Conservation (phyloP, 78 protist species). For the Chrysochromulina parva region DNA sequence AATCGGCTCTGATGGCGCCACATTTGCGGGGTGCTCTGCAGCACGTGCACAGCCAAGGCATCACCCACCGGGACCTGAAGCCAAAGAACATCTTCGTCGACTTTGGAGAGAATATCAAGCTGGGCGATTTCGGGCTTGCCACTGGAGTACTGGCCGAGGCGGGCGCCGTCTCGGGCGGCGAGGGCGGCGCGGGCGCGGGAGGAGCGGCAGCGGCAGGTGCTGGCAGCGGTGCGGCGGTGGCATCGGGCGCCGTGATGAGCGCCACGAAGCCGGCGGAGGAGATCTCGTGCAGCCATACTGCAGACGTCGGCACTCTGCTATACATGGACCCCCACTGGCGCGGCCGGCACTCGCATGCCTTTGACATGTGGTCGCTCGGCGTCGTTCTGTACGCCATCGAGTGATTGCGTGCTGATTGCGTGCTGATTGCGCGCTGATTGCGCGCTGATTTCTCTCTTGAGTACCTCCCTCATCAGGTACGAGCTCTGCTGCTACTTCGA, state of each 20-base stretch:
- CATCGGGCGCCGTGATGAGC: not conserved
- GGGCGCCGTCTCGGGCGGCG: not conserved
- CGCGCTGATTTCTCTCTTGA: too few relatives aligned
- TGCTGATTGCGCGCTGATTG: too few relatives aligned
- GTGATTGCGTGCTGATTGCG: too few relatives aligned
- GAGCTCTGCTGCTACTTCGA: not conserved
- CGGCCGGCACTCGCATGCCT: not conserved
- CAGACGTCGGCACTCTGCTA: not conserved
- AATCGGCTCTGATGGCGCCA: too few relatives aligned
- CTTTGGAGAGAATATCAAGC: conserved; percentile 14
- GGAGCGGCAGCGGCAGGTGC: not conserved
- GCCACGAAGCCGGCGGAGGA: not conserved
- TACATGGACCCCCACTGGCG: not conserved
- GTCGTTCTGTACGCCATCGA: not conserved
- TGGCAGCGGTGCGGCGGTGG: not conserved
- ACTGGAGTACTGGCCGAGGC: not conserved
- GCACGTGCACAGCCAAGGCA: conserved; percentile 30
- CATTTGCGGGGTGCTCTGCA: conserved; percentile 12
- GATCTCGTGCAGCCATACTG: not conserved
- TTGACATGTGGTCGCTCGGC: not conserved
- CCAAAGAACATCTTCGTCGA: conserved; percentile 48
- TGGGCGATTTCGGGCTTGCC: conserved; percentile 20
- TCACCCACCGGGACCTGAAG: conserved; percentile 51
- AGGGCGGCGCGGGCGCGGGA: not conserved
- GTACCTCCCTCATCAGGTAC: too few relatives aligned